Conservation (phyloP, 345 rosid species). For the Pugionium dolabratum region DNA sequence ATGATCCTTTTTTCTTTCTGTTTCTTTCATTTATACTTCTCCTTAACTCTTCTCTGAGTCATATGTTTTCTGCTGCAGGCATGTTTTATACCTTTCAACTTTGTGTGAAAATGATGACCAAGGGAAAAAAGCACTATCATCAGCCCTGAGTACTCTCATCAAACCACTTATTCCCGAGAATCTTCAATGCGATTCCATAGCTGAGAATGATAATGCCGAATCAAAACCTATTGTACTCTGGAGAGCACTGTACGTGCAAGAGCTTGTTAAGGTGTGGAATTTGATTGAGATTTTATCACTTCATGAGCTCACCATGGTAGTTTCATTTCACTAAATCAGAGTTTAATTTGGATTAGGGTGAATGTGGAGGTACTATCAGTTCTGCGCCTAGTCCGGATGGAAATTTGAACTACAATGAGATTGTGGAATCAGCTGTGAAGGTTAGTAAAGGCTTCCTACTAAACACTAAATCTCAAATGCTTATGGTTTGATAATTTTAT, state of each 20-base stretch:
- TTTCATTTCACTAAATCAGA: slow-evolving; percentile 17
- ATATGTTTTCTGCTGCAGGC: slow-evolving; percentile 55
- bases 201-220: slow-evolving; percentile 47
- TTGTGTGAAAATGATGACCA: slow-evolving; percentile 56
- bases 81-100: slow-evolving; percentile 75
- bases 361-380: slow-evolving; percentile 50
- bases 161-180: slow-evolving; percentile 38
- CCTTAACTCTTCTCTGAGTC: slow-evolving; percentile 3
- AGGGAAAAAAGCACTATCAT: slow-evolving; percentile 64
- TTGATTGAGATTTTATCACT: neutral
- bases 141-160: slow-evolving; percentile 55
- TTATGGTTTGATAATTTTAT: neutral
- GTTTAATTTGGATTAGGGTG: slow-evolving; percentile 54
- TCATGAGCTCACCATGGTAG: neutral
- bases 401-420: slow-evolving; percentile 56
- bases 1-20: neutral
- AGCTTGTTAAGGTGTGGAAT: slow-evolving; percentile 49
- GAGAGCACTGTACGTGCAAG: slow-evolving; percentile 75
- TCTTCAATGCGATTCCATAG: slow-evolving; percentile 41
- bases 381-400: slow-evolving; percentile 74
- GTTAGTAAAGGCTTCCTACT: slow-evolving; percentile 41
- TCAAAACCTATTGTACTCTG: slow-evolving; percentile 61
- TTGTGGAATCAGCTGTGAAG: slow-evolving; percentile 56
- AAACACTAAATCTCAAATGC: neutral
- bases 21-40: slow-evolving; percentile 12